phyloP scores from a whole-genome alignment of 1,284 basidiomycete species.

The Puccinia triticina region DNA sequence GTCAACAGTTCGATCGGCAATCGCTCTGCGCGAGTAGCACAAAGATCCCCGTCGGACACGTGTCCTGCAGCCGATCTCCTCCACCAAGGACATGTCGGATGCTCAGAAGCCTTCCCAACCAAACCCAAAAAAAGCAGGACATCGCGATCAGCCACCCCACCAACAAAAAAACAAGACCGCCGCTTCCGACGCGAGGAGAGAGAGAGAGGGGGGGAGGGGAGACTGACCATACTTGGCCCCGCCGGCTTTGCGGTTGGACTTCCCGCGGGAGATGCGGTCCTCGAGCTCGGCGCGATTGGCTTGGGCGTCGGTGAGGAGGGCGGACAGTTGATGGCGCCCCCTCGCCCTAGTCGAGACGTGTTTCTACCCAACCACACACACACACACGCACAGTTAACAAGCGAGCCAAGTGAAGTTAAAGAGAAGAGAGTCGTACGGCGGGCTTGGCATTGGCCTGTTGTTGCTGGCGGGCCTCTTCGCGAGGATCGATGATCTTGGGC shows the following conservation, averaged over 20 bases:
- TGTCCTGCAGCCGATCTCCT: no score
- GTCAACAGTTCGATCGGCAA: no score
- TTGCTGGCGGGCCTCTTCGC: slow-evolving; percentile 35
- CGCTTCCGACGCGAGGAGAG: no score
- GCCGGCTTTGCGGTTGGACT: slow-evolving; percentile 56
- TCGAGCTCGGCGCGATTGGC: slow-evolving; percentile 58
- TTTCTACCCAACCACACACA: slow-evolving; percentile 23
- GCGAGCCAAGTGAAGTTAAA: no score
- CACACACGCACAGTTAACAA: neutral
- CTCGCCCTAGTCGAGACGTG: slow-evolving; percentile 51
- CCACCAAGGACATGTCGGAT: no score
- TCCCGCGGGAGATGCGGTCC: slow-evolving; percentile 57
- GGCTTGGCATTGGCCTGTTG: slow-evolving; percentile 35
- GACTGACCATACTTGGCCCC: slow-evolving; percentile 57
- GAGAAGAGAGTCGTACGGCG: no score
- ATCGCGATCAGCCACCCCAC: no score
- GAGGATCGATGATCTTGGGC: slow-evolving; percentile 48
- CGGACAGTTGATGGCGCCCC: slow-evolving; percentile 56
- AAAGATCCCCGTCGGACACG: no score
- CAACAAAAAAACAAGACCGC: neutral
- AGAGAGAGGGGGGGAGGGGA: neutral
- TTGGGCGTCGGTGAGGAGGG: slow-evolving; percentile 57
- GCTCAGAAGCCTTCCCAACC: no score
- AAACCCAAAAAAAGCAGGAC: no score
- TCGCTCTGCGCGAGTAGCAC: no score